Evolutionary conservation across 1,139 yeast species (phyloP), one percentile per base, ranked within the genome.

Genomic region (Arxiozyma telluris): DNA sequence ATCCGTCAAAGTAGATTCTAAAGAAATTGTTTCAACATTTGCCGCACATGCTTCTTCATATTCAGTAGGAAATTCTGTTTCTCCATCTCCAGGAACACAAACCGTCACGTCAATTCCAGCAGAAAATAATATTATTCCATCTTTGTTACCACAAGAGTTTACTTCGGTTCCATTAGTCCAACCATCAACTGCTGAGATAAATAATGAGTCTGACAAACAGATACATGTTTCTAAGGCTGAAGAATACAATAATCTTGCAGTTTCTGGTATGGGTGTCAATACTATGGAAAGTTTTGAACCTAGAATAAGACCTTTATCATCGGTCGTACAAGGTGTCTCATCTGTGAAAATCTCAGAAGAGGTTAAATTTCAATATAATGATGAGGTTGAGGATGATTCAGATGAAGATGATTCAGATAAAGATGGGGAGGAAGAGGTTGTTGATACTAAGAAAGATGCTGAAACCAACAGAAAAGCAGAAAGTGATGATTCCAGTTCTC

Each of bases 351-450:
- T 22, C 4, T 20, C 21, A 23, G 50, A 46, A 17, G 39, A 21
- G 11, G 49, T 34, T 6, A 48, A 30, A n/a, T 30, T 23, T 11
- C 61, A 71, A 47, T 74, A 74, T 55, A 74, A 76, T 51, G 80
- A 76, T 60, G 73, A 72, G 47, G 73, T 75, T 47, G 76, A 72
- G 41, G 79, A 75, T 49, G 80, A 76, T 11, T 75, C 73, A 17
- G 76, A 71, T 12, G 76, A 71, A 3, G 77, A 72, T 2, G 55
- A 76, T 11, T 75, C 73, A 17, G 76, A 71, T 12, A 76, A 71
- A 3, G 77, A 72, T 2, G 55, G 57, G 22, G 60, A 57, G 39
- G 50, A 52, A 45, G 23, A 50, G 41, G 38, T 44, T 47, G 38
- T 76, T 72, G 50, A 44, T 76, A 9, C 44, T 9, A 73, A 68